Percentiles rank a stretch among this genome's conserved stretches.
phyloP scores from a whole-genome alignment of 2,329 filamentous ascomycete species.

The Verticillium tricorpus region DNA sequence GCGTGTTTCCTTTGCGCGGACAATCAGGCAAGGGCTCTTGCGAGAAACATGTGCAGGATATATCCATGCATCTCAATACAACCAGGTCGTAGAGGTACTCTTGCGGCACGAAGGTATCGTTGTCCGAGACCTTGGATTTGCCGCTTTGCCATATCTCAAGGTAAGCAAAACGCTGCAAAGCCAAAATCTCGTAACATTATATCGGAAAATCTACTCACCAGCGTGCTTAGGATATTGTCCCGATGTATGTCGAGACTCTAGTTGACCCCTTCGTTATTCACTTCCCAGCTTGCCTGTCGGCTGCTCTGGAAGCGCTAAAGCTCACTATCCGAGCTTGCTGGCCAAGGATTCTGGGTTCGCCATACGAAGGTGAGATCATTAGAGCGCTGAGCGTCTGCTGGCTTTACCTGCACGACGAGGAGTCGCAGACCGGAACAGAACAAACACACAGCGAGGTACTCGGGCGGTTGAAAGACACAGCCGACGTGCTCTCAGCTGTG shows the following conservation, averaged over 20 bases:
- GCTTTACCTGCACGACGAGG: conserved; percentile 47
- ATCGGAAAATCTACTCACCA: conserved; percentile 5
- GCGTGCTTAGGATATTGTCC: conserved; percentile 54
- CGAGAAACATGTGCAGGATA: conserved; percentile 52
- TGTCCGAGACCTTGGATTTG: conserved; percentile 54
- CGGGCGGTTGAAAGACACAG: conserved; percentile 25
- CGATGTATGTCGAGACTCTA: conserved; percentile 61
- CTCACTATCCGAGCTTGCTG: conserved; percentile 60
- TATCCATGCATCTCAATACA: conserved; percentile 54
- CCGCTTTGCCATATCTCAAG: conserved; percentile 64
- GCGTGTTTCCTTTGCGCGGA: conserved; percentile 26
- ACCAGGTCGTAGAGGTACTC: conserved; percentile 52
- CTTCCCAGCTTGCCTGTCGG: conserved; percentile 47
- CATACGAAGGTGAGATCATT: conserved; percentile 60
- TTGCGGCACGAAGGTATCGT: conserved; percentile 44
- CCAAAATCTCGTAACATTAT: background rate
- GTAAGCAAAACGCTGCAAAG: conserved; percentile 26
- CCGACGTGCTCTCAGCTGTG: conserved; percentile 26
- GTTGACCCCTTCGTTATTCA: conserved; percentile 63
- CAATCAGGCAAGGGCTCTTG: conserved; percentile 40
- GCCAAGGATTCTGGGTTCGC: conserved; percentile 54
- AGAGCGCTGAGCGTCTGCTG: conserved; percentile 59
- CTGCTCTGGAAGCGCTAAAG: conserved; percentile 50
- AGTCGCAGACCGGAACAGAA: conserved; percentile 14
- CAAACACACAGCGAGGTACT: conserved; percentile 20